Evolutionary conservation across 306 rosid species (phyloP).

Genomic region (Cucumis sativus): Cucumber_9930_V3 NC_026660.2:7060001-7060500

Average conservation of each 20-base stretch:
- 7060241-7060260: constrained; percentile 54
- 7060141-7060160: constrained; percentile 58
- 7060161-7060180: constrained; percentile 59
- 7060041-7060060: constrained; percentile 55
- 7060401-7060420: background rate
- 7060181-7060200: constrained; percentile 38
- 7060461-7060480: constrained; percentile 20
- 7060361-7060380: background rate
- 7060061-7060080: constrained; percentile 37
- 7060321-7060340: constrained; percentile 28
- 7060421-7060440: background rate
- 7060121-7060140: constrained; percentile 53
- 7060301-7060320: constrained; percentile 75
- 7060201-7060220: constrained; percentile 37
- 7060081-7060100: constrained; percentile 23
- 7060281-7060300: constrained; percentile 59
- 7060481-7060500: constrained; percentile 31
- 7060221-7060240: constrained; percentile 57
- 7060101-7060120: constrained; percentile 49
- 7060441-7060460: constrained; percentile 5
- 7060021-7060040: constrained; percentile 93
- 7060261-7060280: constrained; percentile 55
- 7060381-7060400: background rate
- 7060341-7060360: constrained; percentile 3
- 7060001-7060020: constrained; percentile 48